A percentile compares a stretch with the other conserved stretches of the same genome.
These are phyloP conservation scores for Mycena rosella DNA, from an alignment of 768 basidiomycete species.

Conservation along the genomic window DNA sequence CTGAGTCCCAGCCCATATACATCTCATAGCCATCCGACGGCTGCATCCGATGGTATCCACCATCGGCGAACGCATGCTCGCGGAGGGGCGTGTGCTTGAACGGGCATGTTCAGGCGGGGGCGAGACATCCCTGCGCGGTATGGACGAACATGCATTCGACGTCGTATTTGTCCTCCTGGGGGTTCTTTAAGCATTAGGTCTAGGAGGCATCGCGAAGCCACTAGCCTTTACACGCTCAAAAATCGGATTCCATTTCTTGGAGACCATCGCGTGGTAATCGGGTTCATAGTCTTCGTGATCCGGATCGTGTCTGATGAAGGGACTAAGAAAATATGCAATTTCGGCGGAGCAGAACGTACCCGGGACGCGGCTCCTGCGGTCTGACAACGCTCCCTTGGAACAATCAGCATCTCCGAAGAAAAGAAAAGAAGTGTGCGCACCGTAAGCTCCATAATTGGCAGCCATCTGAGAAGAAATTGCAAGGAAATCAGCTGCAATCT, in stretches of 20 bases:
- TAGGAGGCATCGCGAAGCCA: not conserved
- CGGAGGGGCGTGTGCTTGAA: conserved; percentile 27
- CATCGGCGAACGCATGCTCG: not conserved
- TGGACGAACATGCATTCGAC: conserved; percentile 27
- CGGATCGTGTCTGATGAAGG: conserved; percentile 1
- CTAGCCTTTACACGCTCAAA: conserved; percentile 20
- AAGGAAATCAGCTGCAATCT: not conserved
- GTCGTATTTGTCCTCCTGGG: conserved; percentile 22
- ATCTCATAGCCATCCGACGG: not conserved
- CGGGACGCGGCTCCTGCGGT: conserved; percentile 6
- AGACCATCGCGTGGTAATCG: conserved; percentile 6
- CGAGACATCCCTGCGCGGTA: conserved; percentile 20
- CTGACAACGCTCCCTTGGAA: conserved; percentile 16
- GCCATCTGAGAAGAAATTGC: too few species aligned
- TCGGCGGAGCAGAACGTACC: not conserved
- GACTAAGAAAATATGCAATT: not conserved
- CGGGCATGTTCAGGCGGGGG: conserved; percentile 12
- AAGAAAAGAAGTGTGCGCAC: not conserved
- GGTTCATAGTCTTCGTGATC: conserved; percentile 7
- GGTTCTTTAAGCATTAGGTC: not conserved
- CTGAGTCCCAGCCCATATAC: conserved; percentile 3
- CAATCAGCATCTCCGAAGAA: not conserved
- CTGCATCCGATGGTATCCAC: not conserved
- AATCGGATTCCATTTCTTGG: conserved; percentile 25
- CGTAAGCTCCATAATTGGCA: conserved; percentile 19